A percentile compares a stretch with the other conserved stretches of the same genome.
Conservation (phyloP, 768 basidiomycete species). For the Lactifluus echinatus region DNA sequence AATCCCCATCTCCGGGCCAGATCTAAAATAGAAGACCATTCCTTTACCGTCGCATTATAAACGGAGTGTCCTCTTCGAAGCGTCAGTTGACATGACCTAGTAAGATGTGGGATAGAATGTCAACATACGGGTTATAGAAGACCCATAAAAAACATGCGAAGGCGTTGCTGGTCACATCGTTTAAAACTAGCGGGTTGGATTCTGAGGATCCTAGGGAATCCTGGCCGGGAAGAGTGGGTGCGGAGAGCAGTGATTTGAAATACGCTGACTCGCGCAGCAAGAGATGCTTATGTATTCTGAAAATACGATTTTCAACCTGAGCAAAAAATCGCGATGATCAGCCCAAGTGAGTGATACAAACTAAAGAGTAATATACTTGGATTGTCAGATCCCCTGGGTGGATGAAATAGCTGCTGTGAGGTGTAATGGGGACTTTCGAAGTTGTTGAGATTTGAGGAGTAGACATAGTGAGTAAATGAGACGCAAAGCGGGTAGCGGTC, state of each 20-base stretch:
- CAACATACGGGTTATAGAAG: conserved; percentile 30
- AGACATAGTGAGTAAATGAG: too few relatives aligned
- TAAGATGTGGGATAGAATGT: not conserved
- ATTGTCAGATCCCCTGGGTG: conserved; percentile 7
- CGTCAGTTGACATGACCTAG: not conserved
- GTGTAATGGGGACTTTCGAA: not conserved
- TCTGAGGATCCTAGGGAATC: conserved; percentile 25
- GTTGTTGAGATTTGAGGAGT: not conserved
- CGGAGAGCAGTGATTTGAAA: not conserved
- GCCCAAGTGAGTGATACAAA: not conserved
- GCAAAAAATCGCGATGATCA: conserved; percentile 21
- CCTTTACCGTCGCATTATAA: conserved; percentile 32
- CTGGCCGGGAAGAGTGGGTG: conserved; percentile 16
- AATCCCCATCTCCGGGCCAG: conserved; percentile 37
- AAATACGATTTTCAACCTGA: conserved; percentile 10
- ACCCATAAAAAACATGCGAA: conserved; percentile 29
- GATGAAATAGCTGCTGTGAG: conserved; percentile 6
- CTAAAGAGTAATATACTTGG: not conserved
- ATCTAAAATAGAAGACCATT: conserved; percentile 35
- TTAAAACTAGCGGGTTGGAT: conserved; percentile 25
- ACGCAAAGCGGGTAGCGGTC: too few relatives aligned
- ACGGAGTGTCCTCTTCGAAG: conserved; percentile 29
- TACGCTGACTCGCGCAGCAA: conserved; percentile 9
- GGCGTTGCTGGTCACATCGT: conserved; percentile 23
- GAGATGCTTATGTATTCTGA: conserved; percentile 4